Evolutionary conservation across 169 alveolate species (phyloP).

Genomic region (Plasmodium gallinaceum): DNA sequence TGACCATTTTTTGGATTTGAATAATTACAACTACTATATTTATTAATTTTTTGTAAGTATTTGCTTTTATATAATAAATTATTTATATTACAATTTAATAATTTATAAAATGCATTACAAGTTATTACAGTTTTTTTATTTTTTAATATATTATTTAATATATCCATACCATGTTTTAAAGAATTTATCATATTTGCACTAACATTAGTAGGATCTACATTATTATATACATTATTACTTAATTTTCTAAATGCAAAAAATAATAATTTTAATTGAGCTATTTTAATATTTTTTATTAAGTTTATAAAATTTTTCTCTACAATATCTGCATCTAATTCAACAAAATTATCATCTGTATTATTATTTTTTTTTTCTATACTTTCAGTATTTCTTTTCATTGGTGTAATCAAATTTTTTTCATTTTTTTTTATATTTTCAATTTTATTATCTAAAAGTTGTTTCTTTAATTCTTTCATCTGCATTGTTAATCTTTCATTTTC

Average conservation of each 20-base stretch:
- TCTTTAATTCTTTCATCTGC: slow-evolving; percentile 82
- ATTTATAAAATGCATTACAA: slow-evolving; percentile 38
- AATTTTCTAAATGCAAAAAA: slow-evolving; percentile 67
- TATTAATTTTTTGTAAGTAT: slow-evolving; percentile 20
- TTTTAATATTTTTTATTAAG: slow-evolving; percentile 61
- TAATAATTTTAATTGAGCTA: slow-evolving; percentile 56
- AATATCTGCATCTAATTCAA: slow-evolving; percentile 74
- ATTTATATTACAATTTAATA: slow-evolving; percentile 30
- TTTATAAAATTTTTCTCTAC: slow-evolving; percentile 70
- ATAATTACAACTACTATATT: slow-evolving; percentile 3
- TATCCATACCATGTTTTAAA: slow-evolving; percentile 43
- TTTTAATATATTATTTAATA: slow-evolving; percentile 26
- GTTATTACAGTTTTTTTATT: slow-evolving; percentile 9
- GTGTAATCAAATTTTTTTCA: slow-evolving; percentile 27
- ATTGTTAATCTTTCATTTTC: slow-evolving; percentile 85
- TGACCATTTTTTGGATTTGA: background rate
- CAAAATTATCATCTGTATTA: slow-evolving; percentile 28
- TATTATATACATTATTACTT: slow-evolving; percentile 41
- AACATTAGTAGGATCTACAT: slow-evolving; percentile 10
- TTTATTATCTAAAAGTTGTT: slow-evolving; percentile 74
- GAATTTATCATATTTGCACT: slow-evolving; percentile 12
- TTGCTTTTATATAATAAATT: slow-evolving; percentile 30
- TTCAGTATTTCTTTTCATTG: slow-evolving; percentile 51
- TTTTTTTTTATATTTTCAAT: slow-evolving; percentile 54
- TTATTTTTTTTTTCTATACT: background rate